Percentiles rank a stretch among this genome's conserved stretches.
Conservation (phyloP, 179 eudicot genomes). For the Vitellaria paradoxa region DNA sequence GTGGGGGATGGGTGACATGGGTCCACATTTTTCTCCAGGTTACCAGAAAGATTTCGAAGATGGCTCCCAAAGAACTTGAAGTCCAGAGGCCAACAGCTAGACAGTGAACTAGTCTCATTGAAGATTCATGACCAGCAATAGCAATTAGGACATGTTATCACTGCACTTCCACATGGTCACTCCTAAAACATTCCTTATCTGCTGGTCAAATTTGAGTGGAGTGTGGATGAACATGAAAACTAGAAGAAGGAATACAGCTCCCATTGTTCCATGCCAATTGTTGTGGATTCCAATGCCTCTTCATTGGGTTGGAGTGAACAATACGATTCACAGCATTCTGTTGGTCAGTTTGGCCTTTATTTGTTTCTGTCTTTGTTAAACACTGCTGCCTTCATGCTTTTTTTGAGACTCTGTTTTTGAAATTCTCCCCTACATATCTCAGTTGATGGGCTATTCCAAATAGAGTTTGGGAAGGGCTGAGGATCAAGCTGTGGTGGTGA, state of each 20-base stretch:
- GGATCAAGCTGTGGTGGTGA: not conserved
- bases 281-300: not conserved
- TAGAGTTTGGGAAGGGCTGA: not conserved
- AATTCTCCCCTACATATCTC: not conserved
- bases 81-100: conserved; percentile 62
- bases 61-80: conserved; percentile 58
- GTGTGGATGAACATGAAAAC: not conserved
- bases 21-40: conserved; percentile 28
- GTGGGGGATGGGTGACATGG: not conserved
- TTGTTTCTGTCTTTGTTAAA: not conserved
- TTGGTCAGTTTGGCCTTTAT: not conserved
- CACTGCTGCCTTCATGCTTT: not conserved
- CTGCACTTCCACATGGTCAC: not conserved
- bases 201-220: not conserved
- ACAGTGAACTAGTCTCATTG: conserved; percentile 71
- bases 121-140: conserved; percentile 57
- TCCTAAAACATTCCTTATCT: not conserved
- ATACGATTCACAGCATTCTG: not conserved
- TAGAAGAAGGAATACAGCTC: not conserved
- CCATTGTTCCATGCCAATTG: not conserved
- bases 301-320: not conserved
- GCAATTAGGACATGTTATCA: conserved; percentile 22
- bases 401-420: too few relatives aligned
- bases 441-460: conserved; percentile 8
- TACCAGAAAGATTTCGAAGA: conserved; percentile 70